phyloP scores from a whole-genome alignment of 257 asterid species.

The Petrea volubilis region DNA sequence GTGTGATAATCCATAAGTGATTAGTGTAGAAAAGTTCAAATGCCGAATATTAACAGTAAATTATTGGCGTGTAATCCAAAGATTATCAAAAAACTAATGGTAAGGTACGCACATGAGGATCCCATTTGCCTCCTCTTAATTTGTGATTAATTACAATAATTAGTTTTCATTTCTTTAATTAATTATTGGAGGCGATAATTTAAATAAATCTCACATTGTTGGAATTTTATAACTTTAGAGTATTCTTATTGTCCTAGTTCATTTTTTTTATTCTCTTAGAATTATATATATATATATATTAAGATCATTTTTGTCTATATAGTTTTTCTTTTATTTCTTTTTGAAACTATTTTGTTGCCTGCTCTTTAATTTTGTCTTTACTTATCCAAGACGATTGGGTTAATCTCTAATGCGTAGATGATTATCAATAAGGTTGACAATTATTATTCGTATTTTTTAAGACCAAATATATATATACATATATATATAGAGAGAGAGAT shows the following conservation, averaged over 20 bases:
- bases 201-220: not conserved
- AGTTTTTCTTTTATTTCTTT: too few species aligned
- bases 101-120: not conserved
- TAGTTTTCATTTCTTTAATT: not conserved
- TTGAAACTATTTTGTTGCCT: too few species aligned
- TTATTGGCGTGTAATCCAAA: conserved; percentile 12
- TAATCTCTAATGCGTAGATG: too few species aligned
- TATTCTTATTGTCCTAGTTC: not conserved
- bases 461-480: too few species aligned
- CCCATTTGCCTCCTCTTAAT: not conserved
- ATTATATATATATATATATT: too few species aligned
- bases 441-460: too few species aligned
- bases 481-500: too few species aligned
- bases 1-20: not conserved
- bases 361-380: too few species aligned
- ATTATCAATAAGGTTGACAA: too few species aligned
- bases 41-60: not conserved
- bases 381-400: too few species aligned
- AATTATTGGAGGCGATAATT: conserved; percentile 1
- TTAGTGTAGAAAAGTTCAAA: not conserved
- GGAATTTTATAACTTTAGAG: not conserved
- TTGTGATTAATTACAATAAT: not conserved
- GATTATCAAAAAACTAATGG: not conserved
- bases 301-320: too few species aligned
- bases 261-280: too few species aligned